These are phyloP conservation scores for Sporothrix dimorphospora DNA, from an alignment of 2,329 filamentous ascomycete genomes.

Conservation along the genomic window DNA sequence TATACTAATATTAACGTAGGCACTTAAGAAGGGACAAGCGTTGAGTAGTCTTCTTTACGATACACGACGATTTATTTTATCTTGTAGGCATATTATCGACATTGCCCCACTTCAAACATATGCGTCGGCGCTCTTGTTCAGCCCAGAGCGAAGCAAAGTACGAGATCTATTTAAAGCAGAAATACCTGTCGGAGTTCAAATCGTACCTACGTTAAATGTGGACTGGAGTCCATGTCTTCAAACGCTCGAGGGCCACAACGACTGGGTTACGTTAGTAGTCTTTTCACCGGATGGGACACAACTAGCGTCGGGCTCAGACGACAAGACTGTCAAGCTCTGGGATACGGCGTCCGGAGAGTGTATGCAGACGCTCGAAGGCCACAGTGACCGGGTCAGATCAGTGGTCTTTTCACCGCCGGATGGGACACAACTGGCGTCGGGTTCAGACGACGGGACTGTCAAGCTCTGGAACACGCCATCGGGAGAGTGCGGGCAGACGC, in stretches of 20 bases:
- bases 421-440: too few species aligned
- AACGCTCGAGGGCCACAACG: too few species aligned
- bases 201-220: neutral
- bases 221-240: neutral
- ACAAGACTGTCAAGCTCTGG: neutral
- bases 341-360: neutral
- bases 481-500: too few species aligned
- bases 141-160: conserved; percentile 20
- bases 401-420: too few species aligned
- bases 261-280: too few species aligned
- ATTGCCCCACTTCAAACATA: conserved; percentile 24
- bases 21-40: neutral
- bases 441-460: too few species aligned
- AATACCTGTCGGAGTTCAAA: neutral
- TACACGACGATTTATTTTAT: neutral
- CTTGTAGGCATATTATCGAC: conserved; percentile 35
- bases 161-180: neutral
- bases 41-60: conserved; percentile 35
- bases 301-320: neutral
- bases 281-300: too few species aligned
- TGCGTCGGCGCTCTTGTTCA: conserved; percentile 23
- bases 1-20: neutral
- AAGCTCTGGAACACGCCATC: too few species aligned
- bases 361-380: neutral
- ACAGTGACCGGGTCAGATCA: too few species aligned